These are phyloP conservation scores for Solanum lycopersicoides DNA, from an alignment of 257 asterid genomes.

Conservation along the genomic window DNA sequence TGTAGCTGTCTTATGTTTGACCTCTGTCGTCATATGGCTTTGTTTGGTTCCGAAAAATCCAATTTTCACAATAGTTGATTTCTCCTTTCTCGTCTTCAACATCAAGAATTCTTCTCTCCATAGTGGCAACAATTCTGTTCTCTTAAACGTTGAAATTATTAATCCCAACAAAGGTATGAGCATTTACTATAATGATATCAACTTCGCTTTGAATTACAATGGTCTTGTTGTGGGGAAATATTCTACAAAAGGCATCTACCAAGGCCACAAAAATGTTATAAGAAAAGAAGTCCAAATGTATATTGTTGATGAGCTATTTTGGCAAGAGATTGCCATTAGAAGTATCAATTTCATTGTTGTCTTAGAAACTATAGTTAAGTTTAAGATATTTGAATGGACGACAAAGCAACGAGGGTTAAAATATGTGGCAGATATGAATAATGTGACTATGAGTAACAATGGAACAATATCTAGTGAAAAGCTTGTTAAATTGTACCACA, in stretches of 20 bases:
- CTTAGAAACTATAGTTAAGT: not conserved
- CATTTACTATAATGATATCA: not conserved
- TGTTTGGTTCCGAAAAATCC: not conserved
- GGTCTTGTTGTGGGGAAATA: not conserved
- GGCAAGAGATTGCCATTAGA: not conserved
- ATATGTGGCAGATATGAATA: not conserved
- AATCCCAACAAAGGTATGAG: conserved; percentile 2
- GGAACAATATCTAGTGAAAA: not conserved
- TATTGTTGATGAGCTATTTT: not conserved
- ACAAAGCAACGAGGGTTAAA: not conserved
- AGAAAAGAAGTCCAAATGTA: not conserved
- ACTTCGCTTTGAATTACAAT: not conserved
- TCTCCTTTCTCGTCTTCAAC: not conserved
- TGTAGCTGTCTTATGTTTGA: not conserved
- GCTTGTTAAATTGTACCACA: not conserved
- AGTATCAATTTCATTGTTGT: not conserved
- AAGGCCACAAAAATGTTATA: not conserved
- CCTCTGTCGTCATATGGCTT: not conserved
- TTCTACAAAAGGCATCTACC: not conserved
- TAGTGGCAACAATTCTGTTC: not conserved
- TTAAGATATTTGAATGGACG: not conserved
- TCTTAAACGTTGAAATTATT: not conserved
- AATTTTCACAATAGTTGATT: not conserved
- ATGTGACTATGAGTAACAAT: not conserved
- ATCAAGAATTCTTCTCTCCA: not conserved